These are phyloP conservation scores for Ophiostoma sp. DNA, from an alignment of 2,329 filamentous ascomycete species.

Conservation along the genomic window DNA sequence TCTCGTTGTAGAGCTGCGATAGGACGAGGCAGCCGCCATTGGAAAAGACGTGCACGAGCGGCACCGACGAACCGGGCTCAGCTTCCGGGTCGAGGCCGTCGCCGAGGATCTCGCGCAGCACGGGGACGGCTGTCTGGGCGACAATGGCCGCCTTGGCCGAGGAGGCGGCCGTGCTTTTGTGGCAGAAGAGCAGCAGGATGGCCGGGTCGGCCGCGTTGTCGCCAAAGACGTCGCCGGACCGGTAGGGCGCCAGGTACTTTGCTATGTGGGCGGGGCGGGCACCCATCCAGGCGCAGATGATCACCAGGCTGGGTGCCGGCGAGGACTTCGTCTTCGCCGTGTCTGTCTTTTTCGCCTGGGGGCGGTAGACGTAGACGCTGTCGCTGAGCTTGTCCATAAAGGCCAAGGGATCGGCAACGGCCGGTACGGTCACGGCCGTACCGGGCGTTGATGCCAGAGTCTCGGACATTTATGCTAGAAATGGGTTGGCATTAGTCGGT, in stretches of 20 bases:
- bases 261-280: slow-evolving; percentile 47
- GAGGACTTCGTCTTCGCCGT: background rate
- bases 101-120: slow-evolving; percentile 35
- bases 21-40: slow-evolving; percentile 47
- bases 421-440: background rate
- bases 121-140: slow-evolving; percentile 38
- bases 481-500: no score
- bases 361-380: slow-evolving; percentile 36
- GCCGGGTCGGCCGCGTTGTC: slow-evolving; percentile 37
- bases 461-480: background rate
- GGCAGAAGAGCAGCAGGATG: slow-evolving; percentile 45
- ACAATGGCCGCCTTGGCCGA: slow-evolving; percentile 33
- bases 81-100: slow-evolving; percentile 2
- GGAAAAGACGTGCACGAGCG: slow-evolving; percentile 49
- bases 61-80: slow-evolving; percentile 31
- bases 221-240: slow-evolving; percentile 28
- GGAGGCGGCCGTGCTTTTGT: slow-evolving; percentile 37
- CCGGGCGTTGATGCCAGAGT: background rate
- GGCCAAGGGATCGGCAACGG: slow-evolving; percentile 29
- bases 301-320: slow-evolving; percentile 41
- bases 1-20: slow-evolving; percentile 35
- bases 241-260: slow-evolving; percentile 47
- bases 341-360: slow-evolving; percentile 21
- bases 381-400: slow-evolving; percentile 40
- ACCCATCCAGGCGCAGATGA: slow-evolving; percentile 49